Base-by-base conservation (phyloP, 2,329 filamentous ascomycete species). In the Pseudocercospora eumusae region DNA sequence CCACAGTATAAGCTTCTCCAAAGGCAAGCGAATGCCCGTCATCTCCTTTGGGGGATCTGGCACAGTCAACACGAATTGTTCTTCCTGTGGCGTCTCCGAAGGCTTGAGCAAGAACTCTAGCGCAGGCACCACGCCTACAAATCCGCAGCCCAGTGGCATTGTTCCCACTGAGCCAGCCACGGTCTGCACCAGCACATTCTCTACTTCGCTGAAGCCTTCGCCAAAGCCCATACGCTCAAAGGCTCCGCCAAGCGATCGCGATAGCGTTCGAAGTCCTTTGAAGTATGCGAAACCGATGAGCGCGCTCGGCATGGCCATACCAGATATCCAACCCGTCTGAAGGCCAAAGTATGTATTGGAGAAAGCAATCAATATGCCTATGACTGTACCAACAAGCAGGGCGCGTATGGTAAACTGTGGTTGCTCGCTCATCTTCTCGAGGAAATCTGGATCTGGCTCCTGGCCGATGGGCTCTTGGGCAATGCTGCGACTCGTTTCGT, bases 301-400 rank as follows among this genome's bases (percentile, higher is more conserved):
- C 21, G 92, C 95, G 1, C 92, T 91, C 0, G 95, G 95, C 92
- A 99, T 97, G 15, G 92, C 91, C 95, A 99, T 98, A 68, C 91
- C 91, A 71, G 88, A 86, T 40, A 91, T 85, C 88, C 88, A 90
- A 67, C 88, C 88, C 27, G 91, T 96, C 78, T 98, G 95, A 31
- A 99, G 82, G n/a, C 95, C 95, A 75, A 99, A 99, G 77, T 98
- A 99, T 82, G 96, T 97, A 75, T 99, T 99, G 57, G 91, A 96
- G 75, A 96, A 96, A 74, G 91, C 95, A 72, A 98, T 96, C 59
- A 98, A 82, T 4, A 95, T 86, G 44, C 95, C 95, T 66, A 99
- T 95, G 3, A 85, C 80, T 5, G 96, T 81, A 15, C 95, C 95
- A 27, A 91, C 91, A 4, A 86, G 74, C 42, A 98, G 83, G 56